These are phyloP conservation scores for Clarkia xantiana DNA, from an alignment of 345 rosid species.

Conservation along the genomic window DNA sequence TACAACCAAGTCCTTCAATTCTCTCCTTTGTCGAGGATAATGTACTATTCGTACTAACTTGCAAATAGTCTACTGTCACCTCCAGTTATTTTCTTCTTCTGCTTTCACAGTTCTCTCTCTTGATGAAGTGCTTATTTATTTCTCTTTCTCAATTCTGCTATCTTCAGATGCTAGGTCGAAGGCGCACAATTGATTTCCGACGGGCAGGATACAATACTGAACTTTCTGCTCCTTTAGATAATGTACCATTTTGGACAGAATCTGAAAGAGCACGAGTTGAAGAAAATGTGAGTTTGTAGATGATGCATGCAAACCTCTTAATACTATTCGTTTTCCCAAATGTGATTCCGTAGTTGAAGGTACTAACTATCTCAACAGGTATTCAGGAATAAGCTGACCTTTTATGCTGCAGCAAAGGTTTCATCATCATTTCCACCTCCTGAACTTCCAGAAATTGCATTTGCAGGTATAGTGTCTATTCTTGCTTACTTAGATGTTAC, in stretches of 20 bases:
- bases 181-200: conserved; percentile 64
- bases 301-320: neutral
- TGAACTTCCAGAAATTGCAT: conserved; percentile 82
- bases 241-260: conserved; percentile 51
- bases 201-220: conserved; percentile 77
- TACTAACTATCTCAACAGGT: conserved; percentile 31
- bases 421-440: conserved; percentile 81
- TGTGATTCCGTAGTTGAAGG: neutral
- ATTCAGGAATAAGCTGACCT: conserved; percentile 69
- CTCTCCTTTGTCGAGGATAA: conserved; percentile 88
- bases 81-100: too few relatives aligned
- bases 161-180: conserved; percentile 70
- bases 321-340: neutral
- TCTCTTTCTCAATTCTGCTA: conserved; percentile 12
- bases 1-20: conserved; percentile 75
- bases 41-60: conserved; percentile 29
- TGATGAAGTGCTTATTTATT: conserved; percentile 2
- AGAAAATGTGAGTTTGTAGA: conserved; percentile 49
- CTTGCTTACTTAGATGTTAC: neutral
- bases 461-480: conserved; percentile 43
- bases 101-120: neutral
- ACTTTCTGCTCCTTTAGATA: conserved; percentile 74
- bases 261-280: conserved; percentile 81
- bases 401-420: conserved; percentile 87
- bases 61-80: too few relatives aligned